Evolutionary conservation across 1,284 basidiomycete species (phyloP), one percentile per base, ranked within the genome.

Genomic region (Ceraceosorus guamensis): DNA sequence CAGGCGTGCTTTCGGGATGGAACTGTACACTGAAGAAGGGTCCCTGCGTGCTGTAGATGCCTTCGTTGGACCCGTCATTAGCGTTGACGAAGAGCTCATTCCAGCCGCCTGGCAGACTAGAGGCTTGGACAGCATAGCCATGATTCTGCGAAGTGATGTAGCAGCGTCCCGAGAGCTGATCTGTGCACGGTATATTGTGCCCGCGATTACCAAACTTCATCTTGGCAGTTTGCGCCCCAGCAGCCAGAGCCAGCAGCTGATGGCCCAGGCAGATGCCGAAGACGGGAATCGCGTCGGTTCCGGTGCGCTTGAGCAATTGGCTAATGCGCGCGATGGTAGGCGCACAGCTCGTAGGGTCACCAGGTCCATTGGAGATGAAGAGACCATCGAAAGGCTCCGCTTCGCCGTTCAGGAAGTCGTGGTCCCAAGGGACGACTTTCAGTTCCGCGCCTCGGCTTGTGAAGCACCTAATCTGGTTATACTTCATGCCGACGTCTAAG

Each of bases 171-270:
- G 88, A 91, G 57, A 95, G 83, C 46, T 87, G 83, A 78, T 93
- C 89, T 39, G 90, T 97, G 79, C 93, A 98, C 4, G 95, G 95
- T 71, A 98, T 90, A 79, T 99, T 99, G 78, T 96, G 91, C 11
- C 95, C 95, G 66, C 95, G 89, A 77, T 98, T 98, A 56, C 95
- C 95, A 77, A 97, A 98, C 81, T 97, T 97, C 89, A 98, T 96
- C 80, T 98, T 98, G 50, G 87, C 88, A 6, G 95, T 98, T 61
- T 82, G 83, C 7, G 91, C 93, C 48, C 95, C 95, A 4, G 89
- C 88, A 44, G 95, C 95, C 56, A 97, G 84, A 5, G 92, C 91
- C 61, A 99, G 84, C 33, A 99, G 82, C 79, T 99, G 95, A 78
- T 99, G 95, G 50, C 95, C 95, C 44, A 98, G 84, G 81, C 95